A percentile compares a stretch with the other conserved stretches of the same genome.
These are phyloP conservation scores for Curvularia sp. DNA, from an alignment of 2,329 filamentous ascomycete species.

Conservation along the genomic window DNA sequence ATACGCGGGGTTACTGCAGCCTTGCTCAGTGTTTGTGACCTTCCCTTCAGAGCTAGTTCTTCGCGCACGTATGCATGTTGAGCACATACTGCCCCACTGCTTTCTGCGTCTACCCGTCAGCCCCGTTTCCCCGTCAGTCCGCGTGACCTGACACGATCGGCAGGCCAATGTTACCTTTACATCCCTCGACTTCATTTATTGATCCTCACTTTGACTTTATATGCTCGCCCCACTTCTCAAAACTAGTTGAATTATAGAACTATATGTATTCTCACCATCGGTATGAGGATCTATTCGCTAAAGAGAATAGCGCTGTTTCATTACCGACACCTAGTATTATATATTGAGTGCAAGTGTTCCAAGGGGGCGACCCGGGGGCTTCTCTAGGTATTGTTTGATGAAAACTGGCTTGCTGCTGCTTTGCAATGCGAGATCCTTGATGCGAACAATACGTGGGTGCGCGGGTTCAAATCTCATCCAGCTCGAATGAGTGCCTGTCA, in stretches of 20 bases:
- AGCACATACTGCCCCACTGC: not conserved
- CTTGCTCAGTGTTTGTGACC: not conserved
- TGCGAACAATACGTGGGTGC: no score
- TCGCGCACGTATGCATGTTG: not conserved
- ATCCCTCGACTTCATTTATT: not conserved
- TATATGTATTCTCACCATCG: no score
- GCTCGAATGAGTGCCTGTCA: not conserved
- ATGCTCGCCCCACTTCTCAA: not conserved
- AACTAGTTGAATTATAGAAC: no score
- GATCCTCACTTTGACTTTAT: not conserved
- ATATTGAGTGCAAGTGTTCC: not conserved
- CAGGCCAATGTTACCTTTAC: not conserved
- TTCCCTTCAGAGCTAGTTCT: not conserved
- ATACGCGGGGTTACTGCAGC: conserved; percentile 1
- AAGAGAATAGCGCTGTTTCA: not conserved
- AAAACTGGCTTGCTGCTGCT: no score
- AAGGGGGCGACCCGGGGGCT: no score
- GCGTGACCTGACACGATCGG: not conserved
- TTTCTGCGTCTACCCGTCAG: conserved; percentile 5
- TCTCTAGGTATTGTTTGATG: no score
- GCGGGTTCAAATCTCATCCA: not conserved
- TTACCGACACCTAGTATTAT: not conserved
- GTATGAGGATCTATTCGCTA: not conserved
- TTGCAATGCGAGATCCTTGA: no score
- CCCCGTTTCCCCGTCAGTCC: conserved; percentile 2